Base-by-base conservation (phyloP, 2,329 filamentous ascomycete genomes). In the Mycosphaerelloides madeirae region DNA sequence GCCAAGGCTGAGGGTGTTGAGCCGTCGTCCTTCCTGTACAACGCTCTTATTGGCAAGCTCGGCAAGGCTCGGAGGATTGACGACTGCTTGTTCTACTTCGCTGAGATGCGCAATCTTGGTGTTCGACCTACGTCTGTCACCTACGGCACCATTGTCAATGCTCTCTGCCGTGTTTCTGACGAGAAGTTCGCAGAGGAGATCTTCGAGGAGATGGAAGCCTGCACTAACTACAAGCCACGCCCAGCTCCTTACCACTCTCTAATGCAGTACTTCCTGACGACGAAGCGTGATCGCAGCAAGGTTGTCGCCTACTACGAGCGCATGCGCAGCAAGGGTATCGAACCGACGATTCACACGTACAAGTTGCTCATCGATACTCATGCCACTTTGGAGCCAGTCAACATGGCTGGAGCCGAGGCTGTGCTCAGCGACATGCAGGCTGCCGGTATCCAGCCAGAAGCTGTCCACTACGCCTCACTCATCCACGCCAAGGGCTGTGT, bases 261-360 rank as follows among this genome's bases (percentile, higher is more conserved):
- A 83, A 98, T 98, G 81, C 93, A 98, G 66, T 97, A 95, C 73
- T 98, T 97, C 79, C 76, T 97, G 56, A 95, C 87, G 45, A 97
- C 91, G 43, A 97, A 97, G 79, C 87, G 89, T 41, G 91, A 98
- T 67, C 91, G 93, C 71, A 73, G 77, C 66, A 97, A 97, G 80
- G 91, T 96, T 4, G 77, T 98, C 18, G 78, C 83, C 25, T 98
- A 97, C 76, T 97, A 95, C 64, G 84, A 95, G 68, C 87, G 91
- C 51, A 97, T 98, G 93, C 81, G 84, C 65, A 77, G 80, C 16
- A 87, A 84, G 71, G 81, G 83, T 44, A 98, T 98, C 63, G 75
- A 85, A 48, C 91, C 93, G 2, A 97, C 93, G 1, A 85, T 88
- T 50, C 93, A 98, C 70, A 98, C 93, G 1, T 96, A 90, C 77